Base-by-base conservation (phyloP, 1,284 basidiomycete genomes). In the Boletellus sp. region DNA sequence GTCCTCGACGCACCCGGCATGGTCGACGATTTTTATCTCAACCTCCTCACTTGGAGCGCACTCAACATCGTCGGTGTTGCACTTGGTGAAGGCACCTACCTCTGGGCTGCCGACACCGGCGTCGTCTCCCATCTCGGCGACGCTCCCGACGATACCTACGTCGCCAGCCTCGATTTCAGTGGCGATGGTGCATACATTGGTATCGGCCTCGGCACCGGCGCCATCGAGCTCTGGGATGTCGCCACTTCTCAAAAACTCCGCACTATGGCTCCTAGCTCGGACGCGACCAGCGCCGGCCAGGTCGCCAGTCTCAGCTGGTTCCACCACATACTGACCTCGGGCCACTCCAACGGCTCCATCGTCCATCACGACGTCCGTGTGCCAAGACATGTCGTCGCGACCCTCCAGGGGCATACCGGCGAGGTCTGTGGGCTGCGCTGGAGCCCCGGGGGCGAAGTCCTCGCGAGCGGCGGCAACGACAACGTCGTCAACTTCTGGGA, bases 401-500 rank as follows among this genome's bases (percentile, higher is more conserved):
- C 95, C 61, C 72, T 96, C 29, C 68, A 86, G 3, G 94, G 93
- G 0, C 94, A 97, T 61, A 82, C 80, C 0, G 91, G 91, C 0
- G 94, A 96, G 64, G 90, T 96, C 5, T 93, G 91, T 62, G 87
- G 88, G 3, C 57, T 91, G 48, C 81, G 80, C 54, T 94, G 92
- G 92, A 74, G 92, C 34, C 62, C 73, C 2, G 91, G 92, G 53
- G 91, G 90, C 0, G 86, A 93, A 64, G 73, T 94, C n/a, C 76
- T 97, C 23, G 94, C 94, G 0, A 91, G 87, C 55, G 94, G 94
- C 6, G 93, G 92, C 0, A 96, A 97, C 65, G 94, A 97, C 67
- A 96, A 97, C 56, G 90, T 95, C 14, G 92, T 97, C 46, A 95
- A 96, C 63, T 87, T 95, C 44, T 97, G 94, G 94, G 94, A 97